Evolutionary conservation across 257 asterid species (phyloP), one percentile per base, ranked within the genome.

Genomic region (Eustoma russellianum): DNA sequence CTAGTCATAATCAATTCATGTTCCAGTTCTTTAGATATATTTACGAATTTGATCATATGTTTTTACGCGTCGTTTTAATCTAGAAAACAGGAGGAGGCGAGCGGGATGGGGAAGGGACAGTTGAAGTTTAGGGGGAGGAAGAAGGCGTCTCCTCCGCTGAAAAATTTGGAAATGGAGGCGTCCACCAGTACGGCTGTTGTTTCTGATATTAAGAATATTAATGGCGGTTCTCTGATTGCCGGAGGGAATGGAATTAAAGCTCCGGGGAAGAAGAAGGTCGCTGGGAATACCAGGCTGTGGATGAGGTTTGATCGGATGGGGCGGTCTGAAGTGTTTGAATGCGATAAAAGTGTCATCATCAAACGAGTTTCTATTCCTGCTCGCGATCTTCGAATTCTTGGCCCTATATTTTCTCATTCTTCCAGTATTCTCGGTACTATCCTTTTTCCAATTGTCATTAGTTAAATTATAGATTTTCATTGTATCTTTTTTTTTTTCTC

Each of bases 321-420:
- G 54, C 87, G 81, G 46, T 88, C 99, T 50, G 99, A 92, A 73
- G 62, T 85, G 59, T 85, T 85, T 56, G 99, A 92, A 66, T 88
- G 97, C 71, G 99, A 92, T 47, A 92, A 88, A 70, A 74, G 61
- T 63, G 70, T 76, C 0, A 85, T 92, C 30, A 77, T 85, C 60
- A 79, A 79, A 73, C 93, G 97, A 47, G 95, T 79, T 45, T 80
- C 80, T 1, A 74, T 92, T 41, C 99, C 99, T 51, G 69, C 94
- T 55, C 77, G 99, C 71, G 99, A 92, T 70, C 81, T 92, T 66
- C 77, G 99, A 65, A 92, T 92, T 46, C 88, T 92, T 35, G 95
- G 99, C 10, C 99, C 99, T 44, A 76, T 92, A n/a, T 92, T 88
- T 81, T 83, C 95, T 65, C 91, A 81, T 62, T 92, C 99, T 63